Evolutionary conservation across 73 alveolate genomes (phyloP), one percentile per base, ranked within the genome.

Genomic region (Paramecium octaurelia): DNA sequence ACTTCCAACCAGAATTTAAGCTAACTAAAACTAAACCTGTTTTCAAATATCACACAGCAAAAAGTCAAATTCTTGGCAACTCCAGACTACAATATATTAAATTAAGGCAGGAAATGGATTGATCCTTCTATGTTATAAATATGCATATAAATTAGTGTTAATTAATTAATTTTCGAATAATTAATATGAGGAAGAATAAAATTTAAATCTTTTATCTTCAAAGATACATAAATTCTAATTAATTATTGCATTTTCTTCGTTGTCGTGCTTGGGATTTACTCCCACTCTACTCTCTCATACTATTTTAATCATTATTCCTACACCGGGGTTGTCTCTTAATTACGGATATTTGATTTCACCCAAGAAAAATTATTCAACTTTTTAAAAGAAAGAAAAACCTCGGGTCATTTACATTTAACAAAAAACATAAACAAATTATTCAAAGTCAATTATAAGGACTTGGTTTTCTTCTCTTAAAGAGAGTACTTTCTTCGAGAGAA

Each of bases 21-120:
- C 36, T 42, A 6, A 23, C 38, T 0, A 35, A 35, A 75, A 38
- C 58, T 6, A 75, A 75, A 35, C 88, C 88, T 12, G 35, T 35
- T 10, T 42, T 35, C 7, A 75, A 34, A 75, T 75, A 75, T 20
- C 88, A 75, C 38, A 75, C 68, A 5, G 58, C 88, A 2, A 75
- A 75, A 42, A 75, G 88, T 75, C 69, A 75, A 42, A 75, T 75
- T 35, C 46, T 75, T 21, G 88, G 88, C 8, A 75, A 75, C 38
- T 29, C 38, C 11, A 75, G 88, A 36, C 11, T 75, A 8, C 6
- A 75, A 75, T 75, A 75, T n/a, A 75, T 75, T 21, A 75, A 75
- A 75, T 42, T 75, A 23, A 75, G 60, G 14, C 38, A 75, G 38
- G 88, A 75, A 75, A 34, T 14, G 14, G 84, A 64, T 64, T 64